Evolutionary conservation across 768 basidiomycete species (phyloP).

Genomic region (Suillus weaverae): DNA sequence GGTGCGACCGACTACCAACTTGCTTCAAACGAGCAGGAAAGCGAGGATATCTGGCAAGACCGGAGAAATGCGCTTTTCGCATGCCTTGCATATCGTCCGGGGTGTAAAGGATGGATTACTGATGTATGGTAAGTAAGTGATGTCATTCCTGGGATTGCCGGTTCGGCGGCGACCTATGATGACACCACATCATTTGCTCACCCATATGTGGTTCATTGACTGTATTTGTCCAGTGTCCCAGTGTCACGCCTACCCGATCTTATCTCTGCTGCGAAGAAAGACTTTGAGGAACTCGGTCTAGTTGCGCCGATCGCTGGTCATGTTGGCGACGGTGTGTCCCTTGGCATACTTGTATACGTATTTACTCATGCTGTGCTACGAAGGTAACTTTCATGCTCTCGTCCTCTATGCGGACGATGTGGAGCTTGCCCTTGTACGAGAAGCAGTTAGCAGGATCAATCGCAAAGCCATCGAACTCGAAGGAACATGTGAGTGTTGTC

Average conservation of each 20-base stretch:
- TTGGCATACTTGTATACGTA: background rate
- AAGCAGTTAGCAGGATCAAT: constrained; percentile 34
- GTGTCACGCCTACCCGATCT: constrained; percentile 35
- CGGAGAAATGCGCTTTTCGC: constrained; percentile 27
- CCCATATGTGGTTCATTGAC: background rate
- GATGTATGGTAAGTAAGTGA: constrained; percentile 35
- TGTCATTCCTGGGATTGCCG: background rate
- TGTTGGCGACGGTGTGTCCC: constrained; percentile 38
- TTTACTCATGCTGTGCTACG: constrained; percentile 4
- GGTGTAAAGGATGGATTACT: constrained; percentile 39
- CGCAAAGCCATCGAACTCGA: constrained; percentile 36
- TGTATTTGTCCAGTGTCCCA: constrained; percentile 26
- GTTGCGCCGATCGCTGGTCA: constrained; percentile 45
- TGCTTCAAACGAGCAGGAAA: constrained; percentile 39
- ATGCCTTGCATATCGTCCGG: constrained; percentile 32
- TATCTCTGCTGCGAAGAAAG: constrained; percentile 44
- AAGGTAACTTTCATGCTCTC: constrained; percentile 46
- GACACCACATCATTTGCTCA: background rate
- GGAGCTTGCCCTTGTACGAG: constrained; percentile 34
- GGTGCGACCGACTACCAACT: constrained; percentile 40
- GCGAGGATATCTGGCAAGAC: constrained; percentile 39
- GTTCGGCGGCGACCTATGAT: background rate
- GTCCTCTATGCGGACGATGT: constrained; percentile 37
- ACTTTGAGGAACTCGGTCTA: constrained; percentile 43
- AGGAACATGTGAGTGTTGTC: constrained; percentile 32